phyloP scores from a whole-genome alignment of 805 yeast genomes.

The Peterozyma toletana region DNA sequence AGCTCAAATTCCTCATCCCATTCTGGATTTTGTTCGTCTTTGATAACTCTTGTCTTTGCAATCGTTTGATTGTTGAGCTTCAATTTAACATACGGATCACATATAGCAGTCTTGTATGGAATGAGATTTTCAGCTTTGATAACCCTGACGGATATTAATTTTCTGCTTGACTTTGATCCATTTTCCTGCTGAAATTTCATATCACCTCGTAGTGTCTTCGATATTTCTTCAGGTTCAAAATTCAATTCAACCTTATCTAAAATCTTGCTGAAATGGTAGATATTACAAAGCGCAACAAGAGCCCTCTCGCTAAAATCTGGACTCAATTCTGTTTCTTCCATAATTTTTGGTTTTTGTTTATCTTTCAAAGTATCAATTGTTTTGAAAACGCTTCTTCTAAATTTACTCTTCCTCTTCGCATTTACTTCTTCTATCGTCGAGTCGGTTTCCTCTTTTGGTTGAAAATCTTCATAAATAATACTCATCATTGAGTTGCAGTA shows the following conservation, averaged over 20 bases:
- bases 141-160: constrained; percentile 57
- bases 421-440: constrained; percentile 8
- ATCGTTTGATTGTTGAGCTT: constrained; percentile 45
- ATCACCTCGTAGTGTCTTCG: background rate
- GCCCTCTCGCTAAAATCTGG: constrained; percentile 47
- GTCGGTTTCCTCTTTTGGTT: constrained; percentile 15
- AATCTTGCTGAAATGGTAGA: constrained; percentile 43
- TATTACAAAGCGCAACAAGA: constrained; percentile 71
- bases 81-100: constrained; percentile 57
- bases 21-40: constrained; percentile 57
- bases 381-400: no score
- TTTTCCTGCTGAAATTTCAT: no score
- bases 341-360: no score
- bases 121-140: constrained; percentile 56
- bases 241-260: constrained; percentile 45
- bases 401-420: no score
- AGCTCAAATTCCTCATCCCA: constrained; percentile 86
- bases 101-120: constrained; percentile 32
- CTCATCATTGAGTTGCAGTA: constrained; percentile 36
- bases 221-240: constrained; percentile 44
- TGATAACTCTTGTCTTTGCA: constrained; percentile 63
- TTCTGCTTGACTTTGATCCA: constrained; percentile 23
- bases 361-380: no score
- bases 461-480: constrained; percentile 33
- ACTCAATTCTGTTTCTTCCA: no score